A percentile compares a stretch with the other conserved stretches of the same genome.
These are phyloP conservation scores for Taphrina betulina DNA, from an alignment of 1,139 yeast genomes.

Conservation along the genomic window DNA sequence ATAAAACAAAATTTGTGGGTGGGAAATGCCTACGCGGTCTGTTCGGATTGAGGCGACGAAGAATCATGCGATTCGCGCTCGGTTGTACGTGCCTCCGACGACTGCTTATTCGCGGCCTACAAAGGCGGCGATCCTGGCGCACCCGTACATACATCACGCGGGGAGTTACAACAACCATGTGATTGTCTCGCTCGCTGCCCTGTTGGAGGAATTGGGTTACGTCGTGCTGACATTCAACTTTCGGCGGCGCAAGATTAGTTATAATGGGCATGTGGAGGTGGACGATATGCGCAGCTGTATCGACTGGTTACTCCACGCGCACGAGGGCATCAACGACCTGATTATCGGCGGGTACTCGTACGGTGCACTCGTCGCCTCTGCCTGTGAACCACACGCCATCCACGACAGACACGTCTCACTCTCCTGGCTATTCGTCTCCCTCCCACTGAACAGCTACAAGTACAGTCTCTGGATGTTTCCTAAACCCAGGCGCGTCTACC, in stretches of 20 bases:
- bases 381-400: slow-evolving; percentile 27
- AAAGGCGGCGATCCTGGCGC: slow-evolving; percentile 24
- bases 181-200: slow-evolving; percentile 18
- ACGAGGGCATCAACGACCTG: slow-evolving; percentile 13
- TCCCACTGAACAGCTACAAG: slow-evolving; percentile 18
- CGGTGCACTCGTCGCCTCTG: slow-evolving; percentile 31
- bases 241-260: slow-evolving; percentile 20
- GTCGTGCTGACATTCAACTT: slow-evolving; percentile 32
- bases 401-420: slow-evolving; percentile 7
- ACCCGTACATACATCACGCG: slow-evolving; percentile 18
- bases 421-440: slow-evolving; percentile 16
- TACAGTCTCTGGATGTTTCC: slow-evolving; percentile 31
- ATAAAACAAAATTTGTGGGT: no score
- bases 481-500: slow-evolving; percentile 19
- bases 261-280: slow-evolving; percentile 23
- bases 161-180: slow-evolving; percentile 28
- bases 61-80: slow-evolving; percentile 24
- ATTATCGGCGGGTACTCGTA: slow-evolving; percentile 29
- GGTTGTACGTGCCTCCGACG: slow-evolving; percentile 23
- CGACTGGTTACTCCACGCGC: slow-evolving; percentile 23
- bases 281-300: slow-evolving; percentile 14
- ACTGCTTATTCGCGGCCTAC: slow-evolving; percentile 8
- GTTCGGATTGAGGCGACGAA: slow-evolving; percentile 25
- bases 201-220: slow-evolving; percentile 11
- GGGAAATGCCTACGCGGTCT: slow-evolving; percentile 29